Conservation (phyloP, 257 asterid genomes). For the Euphrasia confusa region DNA sequence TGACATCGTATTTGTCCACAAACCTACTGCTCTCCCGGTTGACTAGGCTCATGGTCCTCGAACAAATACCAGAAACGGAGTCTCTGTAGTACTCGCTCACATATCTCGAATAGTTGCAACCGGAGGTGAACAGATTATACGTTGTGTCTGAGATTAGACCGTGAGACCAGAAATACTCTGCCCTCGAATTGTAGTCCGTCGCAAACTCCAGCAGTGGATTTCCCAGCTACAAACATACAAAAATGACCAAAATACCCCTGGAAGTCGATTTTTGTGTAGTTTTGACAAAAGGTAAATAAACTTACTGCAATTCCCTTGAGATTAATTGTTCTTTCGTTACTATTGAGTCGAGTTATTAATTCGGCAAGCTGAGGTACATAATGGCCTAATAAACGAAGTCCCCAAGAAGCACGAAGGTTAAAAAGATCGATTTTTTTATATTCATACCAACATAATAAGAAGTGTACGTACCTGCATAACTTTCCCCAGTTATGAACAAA, state of each 20-base stretch:
- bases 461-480: slow-evolving; percentile 54
- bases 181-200: slow-evolving; percentile 59
- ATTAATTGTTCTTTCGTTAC: slow-evolving; percentile 42
- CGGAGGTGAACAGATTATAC: slow-evolving; percentile 45
- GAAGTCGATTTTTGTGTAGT: too few relatives aligned
- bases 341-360: slow-evolving; percentile 52
- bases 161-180: slow-evolving; percentile 76
- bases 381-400: slow-evolving; percentile 41
- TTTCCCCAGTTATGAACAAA: slow-evolving; percentile 65
- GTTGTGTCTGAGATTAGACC: slow-evolving; percentile 69
- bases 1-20: slow-evolving; percentile 64
- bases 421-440: background rate
- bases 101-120: slow-evolving; percentile 60
- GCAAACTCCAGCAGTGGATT: slow-evolving; percentile 69
- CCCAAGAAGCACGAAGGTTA: background rate
- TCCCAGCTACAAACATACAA: slow-evolving; percentile 44
- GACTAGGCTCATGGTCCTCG: slow-evolving; percentile 49
- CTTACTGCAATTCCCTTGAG: slow-evolving; percentile 69
- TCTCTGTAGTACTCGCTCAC: slow-evolving; percentile 57
- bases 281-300: background rate
- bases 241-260: too few relatives aligned
- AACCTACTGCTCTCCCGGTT: slow-evolving; percentile 55
- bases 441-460: background rate
- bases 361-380: slow-evolving; percentile 71
- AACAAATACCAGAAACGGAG: slow-evolving; percentile 44